These are phyloP conservation scores for Microdochium nivale DNA, from an alignment of 2,329 filamentous ascomycete genomes.

Conservation along the genomic window DNA sequence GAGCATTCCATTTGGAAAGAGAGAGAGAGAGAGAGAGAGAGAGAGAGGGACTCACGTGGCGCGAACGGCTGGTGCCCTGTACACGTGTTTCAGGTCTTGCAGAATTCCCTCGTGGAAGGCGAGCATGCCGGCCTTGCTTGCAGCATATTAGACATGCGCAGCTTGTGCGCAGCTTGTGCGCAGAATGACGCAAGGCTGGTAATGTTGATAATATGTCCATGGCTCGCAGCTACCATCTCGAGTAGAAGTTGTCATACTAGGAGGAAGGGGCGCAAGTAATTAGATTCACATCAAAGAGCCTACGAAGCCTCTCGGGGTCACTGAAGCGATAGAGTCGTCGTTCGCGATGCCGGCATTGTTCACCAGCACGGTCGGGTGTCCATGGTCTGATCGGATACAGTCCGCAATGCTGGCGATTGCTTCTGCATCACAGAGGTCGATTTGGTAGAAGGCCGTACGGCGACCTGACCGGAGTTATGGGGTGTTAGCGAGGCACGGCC, in stretches of 20 bases:
- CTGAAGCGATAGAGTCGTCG: conserved; percentile 11
- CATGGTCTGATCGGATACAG: conserved; percentile 16
- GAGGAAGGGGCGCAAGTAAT: neutral
- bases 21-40: too few relatives aligned
- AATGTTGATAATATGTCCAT: neutral
- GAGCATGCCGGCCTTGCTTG: conserved; percentile 37
- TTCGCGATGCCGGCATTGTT: conserved; percentile 25
- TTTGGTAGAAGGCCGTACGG: neutral
- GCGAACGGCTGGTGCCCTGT: neutral
- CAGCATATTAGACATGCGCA: neutral
- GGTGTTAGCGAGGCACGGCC: neutral
- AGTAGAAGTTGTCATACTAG: neutral
- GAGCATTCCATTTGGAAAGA: neutral
- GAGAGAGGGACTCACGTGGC: neutral
- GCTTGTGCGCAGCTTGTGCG: neutral
- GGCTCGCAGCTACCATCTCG: neutral
- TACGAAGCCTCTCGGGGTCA: neutral
- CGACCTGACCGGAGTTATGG: neutral
- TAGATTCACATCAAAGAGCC: neutral
- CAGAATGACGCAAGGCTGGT: neutral
- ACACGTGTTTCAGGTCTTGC: neutral
- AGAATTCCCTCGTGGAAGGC: neutral
- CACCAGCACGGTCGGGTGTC: conserved; percentile 26
- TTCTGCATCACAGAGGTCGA: neutral
- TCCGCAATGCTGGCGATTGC: neutral